Conservation (phyloP, 129 eudicot species). For the Centaurea solstitialis region DNA sequence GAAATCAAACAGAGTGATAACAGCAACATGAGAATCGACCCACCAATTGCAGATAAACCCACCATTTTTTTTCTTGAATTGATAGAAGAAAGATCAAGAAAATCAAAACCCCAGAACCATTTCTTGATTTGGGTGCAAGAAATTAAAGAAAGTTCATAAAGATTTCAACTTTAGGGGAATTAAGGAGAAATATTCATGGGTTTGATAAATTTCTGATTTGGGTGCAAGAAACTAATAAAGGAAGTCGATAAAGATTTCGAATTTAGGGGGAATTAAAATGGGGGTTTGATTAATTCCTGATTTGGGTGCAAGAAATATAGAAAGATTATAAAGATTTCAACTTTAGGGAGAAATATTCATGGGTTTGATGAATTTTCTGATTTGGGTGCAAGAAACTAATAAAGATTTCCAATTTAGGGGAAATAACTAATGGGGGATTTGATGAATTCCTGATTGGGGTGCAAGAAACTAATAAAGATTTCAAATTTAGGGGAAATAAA, state of each 20-base stretch:
- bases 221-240: not conserved
- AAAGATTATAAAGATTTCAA: conserved; percentile 6
- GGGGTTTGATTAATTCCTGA: not conserved
- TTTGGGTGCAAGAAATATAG: not conserved
- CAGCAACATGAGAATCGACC: conserved; percentile 10
- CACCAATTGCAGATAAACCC: conserved; percentile 15
- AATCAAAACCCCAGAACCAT: conserved; percentile 3
- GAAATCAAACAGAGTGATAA: conserved; percentile 35
- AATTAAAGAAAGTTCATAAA: not conserved
- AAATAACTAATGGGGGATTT: conserved; percentile 23
- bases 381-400: not conserved
- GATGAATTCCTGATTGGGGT: not conserved
- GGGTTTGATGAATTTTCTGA: not conserved
- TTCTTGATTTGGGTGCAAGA: not conserved
- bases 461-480: not conserved
- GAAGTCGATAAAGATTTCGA: conserved; percentile 6
- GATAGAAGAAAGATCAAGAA: conserved; percentile 7
- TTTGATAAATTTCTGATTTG: not conserved
- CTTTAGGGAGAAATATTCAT: conserved; percentile 12
- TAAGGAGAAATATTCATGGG: conserved; percentile 1
- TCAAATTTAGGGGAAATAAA: no score
- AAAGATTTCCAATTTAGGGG: conserved; percentile 19
- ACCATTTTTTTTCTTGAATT: not conserved
- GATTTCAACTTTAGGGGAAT: conserved; percentile 13
- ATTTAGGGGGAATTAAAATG: conserved; percentile 14